Evolutionary conservation across 129 eudicot genomes (phyloP).

Genomic region (Mikania micrantha): DNA sequence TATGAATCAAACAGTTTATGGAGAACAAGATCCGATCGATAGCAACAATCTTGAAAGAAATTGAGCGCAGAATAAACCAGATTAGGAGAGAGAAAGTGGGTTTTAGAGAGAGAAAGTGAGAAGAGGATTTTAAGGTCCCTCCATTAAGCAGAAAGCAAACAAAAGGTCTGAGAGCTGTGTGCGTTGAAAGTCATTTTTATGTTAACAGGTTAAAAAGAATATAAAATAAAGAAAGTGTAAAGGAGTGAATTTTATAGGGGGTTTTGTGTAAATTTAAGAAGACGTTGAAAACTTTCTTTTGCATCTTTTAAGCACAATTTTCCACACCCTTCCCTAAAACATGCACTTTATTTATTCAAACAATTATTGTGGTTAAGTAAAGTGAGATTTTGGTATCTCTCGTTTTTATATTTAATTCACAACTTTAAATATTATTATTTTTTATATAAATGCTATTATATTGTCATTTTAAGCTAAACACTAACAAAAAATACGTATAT

Average conservation of each 20-base stretch:
- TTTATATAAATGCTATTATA: no score
- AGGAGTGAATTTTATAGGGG: slow-evolving; percentile 17
- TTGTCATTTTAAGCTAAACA: no score
- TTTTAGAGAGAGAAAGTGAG: slow-evolving; percentile 21
- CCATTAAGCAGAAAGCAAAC: slow-evolving; percentile 60
- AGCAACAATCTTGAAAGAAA: slow-evolving; percentile 9
- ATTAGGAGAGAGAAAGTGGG: slow-evolving; percentile 24
- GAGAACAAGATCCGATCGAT: slow-evolving; percentile 11
- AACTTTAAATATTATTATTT: no score
- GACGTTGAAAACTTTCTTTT: slow-evolving; percentile 8
- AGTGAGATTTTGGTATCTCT: no score
- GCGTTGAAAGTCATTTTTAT: slow-evolving; percentile 36
- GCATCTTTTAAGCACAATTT: slow-evolving; percentile 10
- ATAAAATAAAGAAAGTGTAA: slow-evolving; percentile 19
- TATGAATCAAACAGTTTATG: background rate
- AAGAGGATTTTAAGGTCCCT: slow-evolving; percentile 53
- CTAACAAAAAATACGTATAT: no score
- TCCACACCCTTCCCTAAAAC: slow-evolving; percentile 8
- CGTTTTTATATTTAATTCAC: no score
- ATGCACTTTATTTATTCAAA: slow-evolving; percentile 10
- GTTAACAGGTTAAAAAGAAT: slow-evolving; percentile 15
- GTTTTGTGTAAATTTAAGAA: slow-evolving; percentile 15
- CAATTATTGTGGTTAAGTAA: background rate
- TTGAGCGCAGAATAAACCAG: slow-evolving; percentile 7
- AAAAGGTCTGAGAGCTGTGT: slow-evolving; percentile 41